phyloP scores from a whole-genome alignment of 1,284 basidiomycete genomes.

The Acaromyces ingoldii region DNA sequence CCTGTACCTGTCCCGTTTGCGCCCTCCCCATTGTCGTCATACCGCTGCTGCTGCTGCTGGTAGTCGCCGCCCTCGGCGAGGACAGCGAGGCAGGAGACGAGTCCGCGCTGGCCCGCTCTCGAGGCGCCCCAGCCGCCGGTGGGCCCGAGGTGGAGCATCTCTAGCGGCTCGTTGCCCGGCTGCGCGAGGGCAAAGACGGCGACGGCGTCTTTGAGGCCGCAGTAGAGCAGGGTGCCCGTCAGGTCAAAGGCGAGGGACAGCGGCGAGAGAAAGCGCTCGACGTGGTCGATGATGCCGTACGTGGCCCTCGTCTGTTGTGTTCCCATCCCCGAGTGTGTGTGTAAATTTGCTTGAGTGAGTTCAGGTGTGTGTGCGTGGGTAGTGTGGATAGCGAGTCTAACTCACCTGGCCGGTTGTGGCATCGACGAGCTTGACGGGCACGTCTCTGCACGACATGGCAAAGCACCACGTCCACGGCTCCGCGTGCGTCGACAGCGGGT shows the following conservation, averaged over 20 bases:
- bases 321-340: background rate
- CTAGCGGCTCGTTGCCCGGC: slow-evolving; percentile 33
- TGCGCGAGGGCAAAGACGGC: slow-evolving; percentile 22
- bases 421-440: slow-evolving; percentile 27
- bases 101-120: slow-evolving; percentile 21
- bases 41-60: no score
- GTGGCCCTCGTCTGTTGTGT: slow-evolving; percentile 13
- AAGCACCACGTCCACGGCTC: slow-evolving; percentile 28
- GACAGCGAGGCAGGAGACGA: slow-evolving; percentile 25
- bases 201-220: slow-evolving; percentile 19
- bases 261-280: slow-evolving; percentile 34
- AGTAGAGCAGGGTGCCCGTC: slow-evolving; percentile 28
- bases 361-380: background rate
- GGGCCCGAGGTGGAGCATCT: slow-evolving; percentile 15
- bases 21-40: no score
- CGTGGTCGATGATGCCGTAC: slow-evolving; percentile 41
- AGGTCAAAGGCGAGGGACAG: slow-evolving; percentile 30
- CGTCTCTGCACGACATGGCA: slow-evolving; percentile 24
- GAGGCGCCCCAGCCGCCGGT: slow-evolving; percentile 1
- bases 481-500: slow-evolving; percentile 17
- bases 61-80: slow-evolving; percentile 7
- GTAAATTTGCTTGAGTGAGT: slow-evolving; percentile 4
- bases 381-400: no score
- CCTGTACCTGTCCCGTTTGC: no score
- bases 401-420: slow-evolving; percentile 15